Base-by-base conservation (phyloP, 352 stramenopile species). In the Pythium folliculosum region DNA sequence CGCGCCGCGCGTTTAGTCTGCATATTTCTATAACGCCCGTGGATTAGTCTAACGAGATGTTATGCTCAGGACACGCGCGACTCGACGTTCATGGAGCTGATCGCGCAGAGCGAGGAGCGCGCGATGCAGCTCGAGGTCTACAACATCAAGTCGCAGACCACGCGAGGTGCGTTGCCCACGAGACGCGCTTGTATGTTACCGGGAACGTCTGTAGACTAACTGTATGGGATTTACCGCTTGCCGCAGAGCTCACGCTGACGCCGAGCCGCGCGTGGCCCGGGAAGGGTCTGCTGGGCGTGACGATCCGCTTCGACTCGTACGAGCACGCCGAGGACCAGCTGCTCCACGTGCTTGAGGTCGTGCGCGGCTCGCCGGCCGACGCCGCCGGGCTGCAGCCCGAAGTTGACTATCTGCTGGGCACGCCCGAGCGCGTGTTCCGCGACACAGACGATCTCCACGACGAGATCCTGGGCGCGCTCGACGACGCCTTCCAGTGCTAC, bases 231-330 rank as follows among this genome's bases (percentile, higher is more conserved):
- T n/a, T n/a, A n/a, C n/a, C n/a, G n/a, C 14, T 44, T 64, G 45
- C 5, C 10, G 54, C 45, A 90, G 84, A 90, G 27, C 56, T 96
- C 56, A 71, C 78, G 55, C 75, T 99, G n/a, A 96, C 84, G 22
- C 97, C 97, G 12, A 95, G 82, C n/a, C 84, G 92, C 25, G 83
- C 88, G 22, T 99, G 96, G 96, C 84, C 87, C 22, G 96, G 96
- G 40, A 96, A 98, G 60, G 96, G 96, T 9, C 80, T 99, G 16
- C 76, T 99, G 6, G 97, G 96, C 27, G 95, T 99, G 16, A 99
- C 97, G 17, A 99, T 99, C 65, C 93, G 96, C 48, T 97, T 99
- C 58, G 97, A 99, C 77, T 97, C 96, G 67, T 98, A 98, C 76
- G 84, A 97, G 63, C 86, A 95, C 23, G 95, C 96, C 0, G 96